Evolutionary conservation across 441 rosid genomes (phyloP).

Genomic region (Croton setiger): DNA sequence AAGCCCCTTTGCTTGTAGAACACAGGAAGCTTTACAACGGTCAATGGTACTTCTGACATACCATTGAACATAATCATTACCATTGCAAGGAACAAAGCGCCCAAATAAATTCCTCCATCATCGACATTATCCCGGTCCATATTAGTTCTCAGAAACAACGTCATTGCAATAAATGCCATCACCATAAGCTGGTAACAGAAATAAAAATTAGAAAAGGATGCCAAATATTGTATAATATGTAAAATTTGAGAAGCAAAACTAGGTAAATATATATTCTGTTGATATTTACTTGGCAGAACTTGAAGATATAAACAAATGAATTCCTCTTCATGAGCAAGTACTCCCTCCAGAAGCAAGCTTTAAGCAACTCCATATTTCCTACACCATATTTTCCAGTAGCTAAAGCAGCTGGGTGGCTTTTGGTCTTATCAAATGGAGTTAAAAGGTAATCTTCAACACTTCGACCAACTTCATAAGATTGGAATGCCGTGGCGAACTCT

Average conservation of each 20-base stretch:
- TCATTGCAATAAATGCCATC: slow-evolving; percentile 43
- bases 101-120: slow-evolving; percentile 58
- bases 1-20: slow-evolving; percentile 82
- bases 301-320: slow-evolving; percentile 80
- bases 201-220: background rate
- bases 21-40: slow-evolving; percentile 74
- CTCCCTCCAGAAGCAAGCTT: slow-evolving; percentile 69
- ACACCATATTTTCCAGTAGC: slow-evolving; percentile 65
- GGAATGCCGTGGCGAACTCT: slow-evolving; percentile 72
- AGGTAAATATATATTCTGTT: background rate
- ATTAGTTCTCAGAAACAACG: slow-evolving; percentile 63
- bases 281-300: slow-evolving; percentile 53
- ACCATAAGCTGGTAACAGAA: slow-evolving; percentile 16
- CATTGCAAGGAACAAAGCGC: slow-evolving; percentile 57
- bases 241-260: background rate
- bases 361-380: slow-evolving; percentile 54
- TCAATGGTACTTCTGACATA: slow-evolving; percentile 64
- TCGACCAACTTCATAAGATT: slow-evolving; percentile 58
- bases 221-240: background rate
- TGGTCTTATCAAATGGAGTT: slow-evolving; percentile 53
- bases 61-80: slow-evolving; percentile 67
- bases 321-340: slow-evolving; percentile 81
- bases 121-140: slow-evolving; percentile 39
- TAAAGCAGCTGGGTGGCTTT: slow-evolving; percentile 75
- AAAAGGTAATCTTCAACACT: slow-evolving; percentile 50